Conservation (phyloP, 768 basidiomycete species). For the Lanmaoa pseudosensibilis region DNA sequence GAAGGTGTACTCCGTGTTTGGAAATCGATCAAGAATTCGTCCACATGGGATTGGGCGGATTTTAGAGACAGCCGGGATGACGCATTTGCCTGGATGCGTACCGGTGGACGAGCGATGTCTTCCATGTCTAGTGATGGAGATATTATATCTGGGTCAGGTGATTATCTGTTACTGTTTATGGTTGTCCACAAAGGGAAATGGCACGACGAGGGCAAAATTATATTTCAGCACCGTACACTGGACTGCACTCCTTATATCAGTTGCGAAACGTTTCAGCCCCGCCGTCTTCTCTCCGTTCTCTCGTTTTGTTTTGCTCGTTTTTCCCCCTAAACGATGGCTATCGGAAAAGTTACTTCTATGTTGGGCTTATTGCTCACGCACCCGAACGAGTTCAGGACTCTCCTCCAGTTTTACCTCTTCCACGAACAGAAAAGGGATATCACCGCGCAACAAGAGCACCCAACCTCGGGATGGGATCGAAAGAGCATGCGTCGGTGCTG, state of each 20-base stretch:
- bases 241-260: not conserved
- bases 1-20: constrained; percentile 45
- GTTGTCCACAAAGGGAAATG: constrained; percentile 6
- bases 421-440: constrained; percentile 84
- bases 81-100: constrained; percentile 43
- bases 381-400: constrained; percentile 78
- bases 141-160: constrained; percentile 11
- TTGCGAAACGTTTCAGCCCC: not conserved
- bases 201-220: constrained; percentile 5
- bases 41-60: constrained; percentile 41
- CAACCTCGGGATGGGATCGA: constrained; percentile 85
- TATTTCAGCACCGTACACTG: not conserved
- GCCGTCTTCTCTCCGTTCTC: not conserved
- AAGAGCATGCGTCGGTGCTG: constrained; percentile 86
- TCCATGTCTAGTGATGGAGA: constrained; percentile 40
- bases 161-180: not conserved
- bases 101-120: constrained; percentile 45
- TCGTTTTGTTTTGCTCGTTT: not conserved
- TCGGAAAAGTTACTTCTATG: constrained; percentile 58
- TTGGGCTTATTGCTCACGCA: constrained; percentile 71
- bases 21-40: constrained; percentile 50
- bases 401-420: constrained; percentile 82
- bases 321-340: constrained; percentile 26
- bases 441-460: constrained; percentile 67
- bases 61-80: constrained; percentile 41